These are phyloP conservation scores for Podospora pseudocomata DNA, from an alignment of 495 filamentous ascomycete genomes.

Conservation along the genomic window DNA sequence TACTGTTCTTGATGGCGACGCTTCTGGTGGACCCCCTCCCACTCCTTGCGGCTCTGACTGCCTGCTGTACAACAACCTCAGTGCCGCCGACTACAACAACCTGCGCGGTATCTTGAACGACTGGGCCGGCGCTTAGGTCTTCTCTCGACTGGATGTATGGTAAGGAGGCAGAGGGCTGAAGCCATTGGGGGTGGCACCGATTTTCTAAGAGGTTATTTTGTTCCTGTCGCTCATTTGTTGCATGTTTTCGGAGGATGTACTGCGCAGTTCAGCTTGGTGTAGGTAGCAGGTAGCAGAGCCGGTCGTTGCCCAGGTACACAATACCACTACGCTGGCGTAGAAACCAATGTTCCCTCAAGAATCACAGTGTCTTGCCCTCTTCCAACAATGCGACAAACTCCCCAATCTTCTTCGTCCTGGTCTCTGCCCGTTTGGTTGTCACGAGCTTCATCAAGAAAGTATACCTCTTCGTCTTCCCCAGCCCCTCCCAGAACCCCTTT, in stretches of 20 bases:
- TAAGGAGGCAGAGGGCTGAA: background rate
- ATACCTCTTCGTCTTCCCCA: constrained; percentile 45
- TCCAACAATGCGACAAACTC: constrained; percentile 29
- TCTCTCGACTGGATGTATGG: background rate
- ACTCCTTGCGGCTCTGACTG: constrained; percentile 1
- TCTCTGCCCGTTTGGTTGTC: constrained; percentile 35
- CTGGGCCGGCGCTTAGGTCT: background rate
- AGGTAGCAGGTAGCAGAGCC: background rate
- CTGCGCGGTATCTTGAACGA: background rate
- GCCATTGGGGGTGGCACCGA: background rate
- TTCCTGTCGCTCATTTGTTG: background rate
- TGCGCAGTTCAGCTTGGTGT: background rate
- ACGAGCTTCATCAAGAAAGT: constrained; percentile 42
- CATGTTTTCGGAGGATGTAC: background rate
- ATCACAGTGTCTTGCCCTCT: constrained; percentile 22
- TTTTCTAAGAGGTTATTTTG: background rate
- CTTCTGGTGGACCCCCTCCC: background rate
- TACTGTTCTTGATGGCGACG: background rate
- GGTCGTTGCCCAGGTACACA: background rate
- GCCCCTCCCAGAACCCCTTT: constrained; percentile 34
- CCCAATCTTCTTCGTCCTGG: constrained; percentile 26
- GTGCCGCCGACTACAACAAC: background rate
- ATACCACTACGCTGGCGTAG: background rate
- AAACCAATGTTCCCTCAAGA: background rate
- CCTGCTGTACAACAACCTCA: constrained; percentile 1